Evolutionary conservation across 139 green algal genomes (phyloP), one percentile per base, ranked within the genome.

Genomic region (Picochlorum sp.): DNA sequence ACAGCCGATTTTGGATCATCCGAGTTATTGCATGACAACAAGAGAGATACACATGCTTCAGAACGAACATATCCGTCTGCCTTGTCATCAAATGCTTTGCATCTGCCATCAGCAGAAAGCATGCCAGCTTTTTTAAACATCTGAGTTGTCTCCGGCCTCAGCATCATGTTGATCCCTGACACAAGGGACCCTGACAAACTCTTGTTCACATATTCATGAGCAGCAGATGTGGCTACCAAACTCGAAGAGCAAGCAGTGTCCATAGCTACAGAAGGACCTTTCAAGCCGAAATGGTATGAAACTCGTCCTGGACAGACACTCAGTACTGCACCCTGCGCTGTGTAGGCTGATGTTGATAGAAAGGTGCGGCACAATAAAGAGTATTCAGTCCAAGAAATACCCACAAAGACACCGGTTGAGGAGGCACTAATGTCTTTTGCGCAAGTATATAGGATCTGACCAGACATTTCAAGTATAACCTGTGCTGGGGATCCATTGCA

Each of bases 401-500:
- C 79, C 6, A 85, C 55, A 55, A 81, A 79, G n/a, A 81, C 73
- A 44, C 64, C 68, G 9, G 66, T 69, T 13, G 41, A 26, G 2
- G 30, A 32, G 4, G 23, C 45, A 2, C 49, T 44, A 32, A 65
- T 52, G n/a, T 61, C 58, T 14, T 32, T 4, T 3, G 34, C 5
- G 3, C 24, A 28, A 7, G 51, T 51, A 2, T 18, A 28, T 45
- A 82, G 44, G 4, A 65, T 63, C 41, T 75, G 62, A 26, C 62
- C 41, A 4, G 69, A 54, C 4, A 65, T 73, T 56, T 89, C 84
- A 24, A 94, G 60, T 49, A 94, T 63, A 95, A 65, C 45, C 88
- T 75, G 70, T 95, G 88, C 69, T 95, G 88, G 1, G 88, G 84
- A 70, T 95, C 88, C 70, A 92, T 82, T 24, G 79, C 59, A 1